Evolutionary conservation across 495 filamentous ascomycete species (phyloP), one percentile per base, ranked within the genome.

Genomic region (Lophium mytilinum): DNA sequence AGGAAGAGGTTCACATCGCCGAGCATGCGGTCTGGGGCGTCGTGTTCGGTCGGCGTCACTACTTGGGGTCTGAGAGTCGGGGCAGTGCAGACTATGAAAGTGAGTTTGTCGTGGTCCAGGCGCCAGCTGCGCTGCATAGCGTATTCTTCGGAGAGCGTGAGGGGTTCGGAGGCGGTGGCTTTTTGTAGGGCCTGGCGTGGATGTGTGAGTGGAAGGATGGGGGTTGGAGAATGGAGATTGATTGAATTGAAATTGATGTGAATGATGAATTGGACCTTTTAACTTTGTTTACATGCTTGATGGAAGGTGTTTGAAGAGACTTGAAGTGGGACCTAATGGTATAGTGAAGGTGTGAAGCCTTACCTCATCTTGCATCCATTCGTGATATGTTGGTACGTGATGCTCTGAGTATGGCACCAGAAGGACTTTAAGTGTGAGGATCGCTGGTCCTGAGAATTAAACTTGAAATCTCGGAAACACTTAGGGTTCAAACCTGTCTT

Each of bases 1-100:
- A 95, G 75, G 67, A 96, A 95, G 1, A 95, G 74, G 62, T 96
- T 96, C 37, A 95, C 79, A 62, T 96, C 90, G 4, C 90, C 90
- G 11, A 93, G 63, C 88, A 95, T 94, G 3, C 66, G 67, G 1
- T 68, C 66, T 0, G 79, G 69, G 0, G 68, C 57, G 62, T 92
- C 86, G n/a, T 71, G 66, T 1, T 72, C 60, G 66, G 42, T 9
- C 17, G 60, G 15, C 35, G 48, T 49, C n/a, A 52, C 12, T 11
- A 35, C 19, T 52, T 40, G 12, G 9, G 46, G 24, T 48, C 35
- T 14, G 4, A 8, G 47, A 37, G 24, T 41, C 17, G 53, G 39
- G 30, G 56, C 14, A 14, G 10, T 66, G 62, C 84, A 87, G 37
- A 77, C 59, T 64, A 89, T 89, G 58, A 89, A 89, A 0, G 86